Evolutionary conservation across 2,329 filamentous ascomycete genomes (phyloP).

Genomic region (Monilinia polystroma): DNA sequence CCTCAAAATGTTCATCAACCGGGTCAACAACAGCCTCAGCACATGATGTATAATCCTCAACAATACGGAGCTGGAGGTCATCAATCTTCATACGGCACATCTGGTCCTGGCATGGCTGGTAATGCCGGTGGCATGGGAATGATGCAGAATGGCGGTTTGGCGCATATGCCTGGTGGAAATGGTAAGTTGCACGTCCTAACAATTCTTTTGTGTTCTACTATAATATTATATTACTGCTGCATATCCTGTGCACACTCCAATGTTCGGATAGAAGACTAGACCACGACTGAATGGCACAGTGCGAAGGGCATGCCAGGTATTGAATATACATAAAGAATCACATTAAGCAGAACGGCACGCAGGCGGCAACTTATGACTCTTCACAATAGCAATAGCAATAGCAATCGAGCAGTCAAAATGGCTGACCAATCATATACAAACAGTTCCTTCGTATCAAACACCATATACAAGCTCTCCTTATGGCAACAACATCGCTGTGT

Average conservation of each 20-base stretch:
- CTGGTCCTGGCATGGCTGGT: slow-evolving; percentile 35
- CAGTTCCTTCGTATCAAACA: slow-evolving; percentile 57
- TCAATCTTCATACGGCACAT: slow-evolving; percentile 34
- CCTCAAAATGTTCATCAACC: slow-evolving; percentile 28
- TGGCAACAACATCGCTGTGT: slow-evolving; percentile 42
- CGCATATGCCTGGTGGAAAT: slow-evolving; percentile 39
- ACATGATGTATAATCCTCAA: slow-evolving; percentile 57
- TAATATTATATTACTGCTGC: slow-evolving; percentile 12
- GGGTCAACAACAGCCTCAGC: slow-evolving; percentile 41
- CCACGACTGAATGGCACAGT: background rate
- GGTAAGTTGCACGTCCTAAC: slow-evolving; percentile 38
- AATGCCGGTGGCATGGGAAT: slow-evolving; percentile 47
- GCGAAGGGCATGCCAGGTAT: slow-evolving; percentile 5
- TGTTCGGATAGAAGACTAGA: background rate
- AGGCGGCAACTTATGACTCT: slow-evolving; percentile 18
- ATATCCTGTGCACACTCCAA: slow-evolving; percentile 11
- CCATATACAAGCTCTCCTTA: slow-evolving; percentile 59
- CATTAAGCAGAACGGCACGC: slow-evolving; percentile 6
- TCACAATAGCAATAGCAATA: slow-evolving; percentile 25
- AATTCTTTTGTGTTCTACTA: slow-evolving; percentile 8
- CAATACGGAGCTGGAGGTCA: slow-evolving; percentile 33
- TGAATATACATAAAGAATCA: slow-evolving; percentile 11
- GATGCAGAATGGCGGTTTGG: slow-evolving; percentile 52
- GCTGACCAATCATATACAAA: slow-evolving; percentile 36
- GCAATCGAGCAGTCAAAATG: slow-evolving; percentile 25